These are phyloP conservation scores for Aspergillus texensis DNA, from an alignment of 2,329 filamentous ascomycete genomes.

Conservation along the genomic window DNA sequence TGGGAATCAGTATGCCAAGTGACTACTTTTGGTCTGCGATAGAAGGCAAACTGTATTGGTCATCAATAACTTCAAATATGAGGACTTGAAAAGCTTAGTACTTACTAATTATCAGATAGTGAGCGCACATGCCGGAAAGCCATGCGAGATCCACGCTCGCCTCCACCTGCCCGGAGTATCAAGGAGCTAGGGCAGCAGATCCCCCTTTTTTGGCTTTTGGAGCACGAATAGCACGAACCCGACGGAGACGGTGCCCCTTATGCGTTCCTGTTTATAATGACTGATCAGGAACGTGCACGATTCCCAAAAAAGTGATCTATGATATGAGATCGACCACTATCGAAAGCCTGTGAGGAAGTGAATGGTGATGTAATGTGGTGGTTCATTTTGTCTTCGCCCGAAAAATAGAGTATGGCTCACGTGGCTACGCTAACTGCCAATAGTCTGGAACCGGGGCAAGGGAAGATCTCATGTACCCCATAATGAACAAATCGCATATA, in stretches of 20 bases:
- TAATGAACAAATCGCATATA: neutral
- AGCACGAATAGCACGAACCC: neutral
- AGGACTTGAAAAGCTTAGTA: neutral
- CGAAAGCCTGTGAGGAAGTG: neutral
- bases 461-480: neutral
- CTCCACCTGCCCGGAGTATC: neutral
- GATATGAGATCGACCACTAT: neutral
- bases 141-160: neutral
- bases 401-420: neutral
- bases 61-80: neutral
- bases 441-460: conserved; percentile 1
- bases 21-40: neutral
- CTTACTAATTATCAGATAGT: neutral
- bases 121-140: conserved; percentile 1
- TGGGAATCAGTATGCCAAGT: neutral
- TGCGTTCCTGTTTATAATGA: neutral
- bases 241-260: neutral
- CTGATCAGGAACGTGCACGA: neutral
- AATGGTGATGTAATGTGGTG: neutral
- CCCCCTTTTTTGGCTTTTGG: conserved; percentile 1
- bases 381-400: neutral
- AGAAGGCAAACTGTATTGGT: neutral
- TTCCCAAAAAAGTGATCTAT: neutral
- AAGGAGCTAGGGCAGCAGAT: neutral
- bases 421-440: neutral